These are phyloP conservation scores for Fusarium secorum DNA, from an alignment of 2,329 filamentous ascomycete genomes.

Conservation along the genomic window DNA sequence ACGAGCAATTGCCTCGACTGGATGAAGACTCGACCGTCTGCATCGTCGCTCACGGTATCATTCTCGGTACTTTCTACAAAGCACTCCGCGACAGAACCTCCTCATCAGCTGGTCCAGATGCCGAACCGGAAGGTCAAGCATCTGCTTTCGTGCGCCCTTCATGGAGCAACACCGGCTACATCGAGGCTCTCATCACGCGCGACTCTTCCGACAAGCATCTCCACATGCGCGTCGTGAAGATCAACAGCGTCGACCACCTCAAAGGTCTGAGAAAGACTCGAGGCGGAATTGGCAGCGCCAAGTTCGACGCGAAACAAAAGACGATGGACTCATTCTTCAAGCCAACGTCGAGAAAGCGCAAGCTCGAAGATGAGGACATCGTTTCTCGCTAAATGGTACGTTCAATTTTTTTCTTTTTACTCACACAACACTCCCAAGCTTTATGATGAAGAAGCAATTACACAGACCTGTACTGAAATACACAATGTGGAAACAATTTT, in stretches of 20 bases:
- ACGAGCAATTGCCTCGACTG: conserved; percentile 66
- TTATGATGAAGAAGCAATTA: conserved; percentile 75
- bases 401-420: conserved; percentile 23
- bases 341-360: conserved; percentile 39
- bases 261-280: conserved; percentile 77
- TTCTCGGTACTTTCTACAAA: conserved; percentile 74
- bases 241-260: conserved; percentile 79
- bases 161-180: conserved; percentile 64
- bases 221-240: conserved; percentile 58
- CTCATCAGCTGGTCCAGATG: conserved; percentile 25
- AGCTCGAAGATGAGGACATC: conserved; percentile 37
- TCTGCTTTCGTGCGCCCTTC: conserved; percentile 39
- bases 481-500: conserved; percentile 72
- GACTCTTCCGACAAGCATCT: conserved; percentile 29
- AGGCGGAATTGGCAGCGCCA: conserved; percentile 81
- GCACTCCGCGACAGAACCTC: conserved; percentile 65
- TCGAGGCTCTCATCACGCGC: conserved; percentile 45
- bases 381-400: conserved; percentile 50
- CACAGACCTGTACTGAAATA: conserved; percentile 86
- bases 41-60: conserved; percentile 83
- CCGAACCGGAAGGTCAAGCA: conserved; percentile 14
- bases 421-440: conserved; percentile 31
- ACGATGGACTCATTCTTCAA: conserved; percentile 83
- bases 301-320: conserved; percentile 77
- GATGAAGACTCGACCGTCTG: conserved; percentile 11